Percentiles rank a stretch among this genome's conserved stretches.
These are phyloP conservation scores for Hanseniaspora valbyensis DNA, from an alignment of 805 yeast genomes.

Conservation along the genomic window DNA sequence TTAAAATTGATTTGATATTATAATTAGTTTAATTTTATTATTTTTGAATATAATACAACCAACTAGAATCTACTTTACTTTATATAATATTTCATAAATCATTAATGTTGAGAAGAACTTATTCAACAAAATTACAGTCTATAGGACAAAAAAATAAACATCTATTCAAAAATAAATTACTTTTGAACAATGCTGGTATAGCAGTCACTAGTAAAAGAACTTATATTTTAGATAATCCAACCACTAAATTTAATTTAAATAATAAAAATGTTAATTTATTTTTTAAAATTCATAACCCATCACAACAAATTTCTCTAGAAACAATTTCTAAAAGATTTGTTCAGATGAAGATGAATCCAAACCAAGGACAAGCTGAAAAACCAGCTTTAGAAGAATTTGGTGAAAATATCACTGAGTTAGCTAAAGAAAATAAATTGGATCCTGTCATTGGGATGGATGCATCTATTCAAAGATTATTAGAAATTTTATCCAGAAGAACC, in stretches of 20 bases:
- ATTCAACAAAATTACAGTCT: neutral
- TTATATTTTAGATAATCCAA: neutral
- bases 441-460: constrained; percentile 97
- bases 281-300: too few relatives aligned
- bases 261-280: neutral
- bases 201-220: neutral
- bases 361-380: constrained; percentile 42
- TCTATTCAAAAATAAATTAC: neutral
- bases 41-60: neutral
- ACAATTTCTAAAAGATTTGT: constrained; percentile 16
- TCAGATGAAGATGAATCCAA: constrained; percentile 33
- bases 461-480: constrained; percentile 85
- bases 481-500: constrained; percentile 81
- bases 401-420: constrained; percentile 72
- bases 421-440: constrained; percentile 80
- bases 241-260: neutral
- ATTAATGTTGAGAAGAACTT: constrained; percentile 2
- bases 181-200: neutral
- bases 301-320: neutral
- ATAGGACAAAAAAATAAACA: too few relatives aligned
- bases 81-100: neutral
- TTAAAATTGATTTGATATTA: too few relatives aligned
- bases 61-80: neutral
- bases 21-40: neutral
- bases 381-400: constrained; percentile 82